These are phyloP conservation scores for Scheffersomyces stambukii DNA, from an alignment of 1,139 yeast genomes.

Conservation along the genomic window DNA sequence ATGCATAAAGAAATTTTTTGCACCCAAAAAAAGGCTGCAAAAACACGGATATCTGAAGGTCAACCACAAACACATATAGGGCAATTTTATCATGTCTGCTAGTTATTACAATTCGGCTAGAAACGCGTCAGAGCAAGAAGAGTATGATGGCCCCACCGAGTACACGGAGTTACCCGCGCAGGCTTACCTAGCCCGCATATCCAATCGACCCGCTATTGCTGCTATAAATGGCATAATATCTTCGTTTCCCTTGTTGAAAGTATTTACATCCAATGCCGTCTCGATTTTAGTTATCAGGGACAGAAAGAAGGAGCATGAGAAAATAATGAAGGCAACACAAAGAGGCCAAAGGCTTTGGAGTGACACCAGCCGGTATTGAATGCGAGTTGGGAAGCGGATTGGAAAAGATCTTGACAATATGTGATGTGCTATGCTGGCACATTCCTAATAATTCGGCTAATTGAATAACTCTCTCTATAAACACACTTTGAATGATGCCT, in stretches of 20 bases:
- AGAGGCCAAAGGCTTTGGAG: slow-evolving; percentile 4
- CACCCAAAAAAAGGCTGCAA: background rate
- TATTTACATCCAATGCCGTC: slow-evolving; percentile 56
- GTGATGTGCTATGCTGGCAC: background rate
- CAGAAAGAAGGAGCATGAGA: slow-evolving; percentile 18
- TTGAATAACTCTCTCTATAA: too few species aligned
- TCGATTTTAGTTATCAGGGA: slow-evolving; percentile 44
- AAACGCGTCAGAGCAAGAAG: too few species aligned
- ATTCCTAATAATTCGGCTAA: too few species aligned
- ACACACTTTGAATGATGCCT: too few species aligned
- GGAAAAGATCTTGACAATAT: slow-evolving; percentile 1
- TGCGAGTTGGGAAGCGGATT: background rate
- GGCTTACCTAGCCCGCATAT: slow-evolving; percentile 38
- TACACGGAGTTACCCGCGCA: slow-evolving; percentile 39
- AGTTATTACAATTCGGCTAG: background rate
- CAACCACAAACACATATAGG: background rate
- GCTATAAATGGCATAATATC: slow-evolving; percentile 58
- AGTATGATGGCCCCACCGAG: too few species aligned
- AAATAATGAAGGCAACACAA: slow-evolving; percentile 3
- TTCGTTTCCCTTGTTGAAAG: slow-evolving; percentile 55
- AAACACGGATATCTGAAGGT: background rate
- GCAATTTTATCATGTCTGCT: background rate
- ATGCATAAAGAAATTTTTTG: background rate
- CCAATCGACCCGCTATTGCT: slow-evolving; percentile 54
- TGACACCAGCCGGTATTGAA: too few species aligned